Conservation (phyloP, 495 filamentous ascomycete species). For the Hamigera avellanea region DNA sequence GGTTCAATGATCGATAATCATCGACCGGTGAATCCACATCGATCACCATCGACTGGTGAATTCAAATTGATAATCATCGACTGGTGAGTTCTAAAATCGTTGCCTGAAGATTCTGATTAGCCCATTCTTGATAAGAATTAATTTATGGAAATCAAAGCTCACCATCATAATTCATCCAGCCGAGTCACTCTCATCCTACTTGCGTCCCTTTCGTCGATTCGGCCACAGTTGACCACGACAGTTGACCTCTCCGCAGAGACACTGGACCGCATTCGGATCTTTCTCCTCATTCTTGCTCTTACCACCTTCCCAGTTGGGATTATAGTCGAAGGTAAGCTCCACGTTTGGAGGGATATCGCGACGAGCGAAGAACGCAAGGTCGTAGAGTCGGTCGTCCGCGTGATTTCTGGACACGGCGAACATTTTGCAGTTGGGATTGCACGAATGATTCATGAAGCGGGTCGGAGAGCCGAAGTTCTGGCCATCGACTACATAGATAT, state of each 20-base stretch:
- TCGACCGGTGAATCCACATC: too few relatives aligned
- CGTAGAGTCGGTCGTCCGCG: conserved; percentile 63
- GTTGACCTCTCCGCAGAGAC: conserved; percentile 53
- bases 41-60: too few relatives aligned
- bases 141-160: too few relatives aligned
- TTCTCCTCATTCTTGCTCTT: conserved; percentile 22
- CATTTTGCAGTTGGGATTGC: conserved; percentile 65
- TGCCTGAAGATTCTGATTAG: too few relatives aligned
- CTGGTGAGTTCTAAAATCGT: too few relatives aligned
- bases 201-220: conserved; percentile 29
- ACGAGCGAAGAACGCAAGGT: conserved; percentile 77
- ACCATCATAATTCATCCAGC: too few relatives aligned
- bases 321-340: conserved; percentile 86
- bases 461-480: conserved; percentile 44
- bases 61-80: too few relatives aligned
- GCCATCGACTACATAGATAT: conserved; percentile 46
- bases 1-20: too few relatives aligned
- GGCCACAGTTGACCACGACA: conserved; percentile 62
- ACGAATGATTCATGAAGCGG: conserved; percentile 58
- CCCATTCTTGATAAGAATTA: too few relatives aligned
- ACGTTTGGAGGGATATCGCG: conserved; percentile 53
- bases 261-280: conserved; percentile 44
- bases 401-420: conserved; percentile 74
- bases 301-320: conserved; percentile 45
- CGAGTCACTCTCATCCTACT: too few relatives aligned